Conservation (phyloP, 192 early-diverging fungal genomes). For the Backusella macrospora region DNA sequence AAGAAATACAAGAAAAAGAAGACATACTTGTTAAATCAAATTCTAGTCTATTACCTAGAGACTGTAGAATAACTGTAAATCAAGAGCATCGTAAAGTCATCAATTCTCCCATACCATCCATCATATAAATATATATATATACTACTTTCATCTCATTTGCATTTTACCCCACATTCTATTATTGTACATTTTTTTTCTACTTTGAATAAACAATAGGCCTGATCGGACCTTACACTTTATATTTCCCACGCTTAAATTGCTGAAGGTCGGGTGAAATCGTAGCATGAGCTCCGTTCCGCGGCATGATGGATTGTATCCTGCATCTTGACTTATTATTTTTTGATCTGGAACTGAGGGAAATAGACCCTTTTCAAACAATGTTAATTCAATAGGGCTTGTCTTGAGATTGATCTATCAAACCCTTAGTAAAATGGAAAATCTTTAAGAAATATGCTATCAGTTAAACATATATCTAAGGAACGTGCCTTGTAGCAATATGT, state of each 20-base stretch:
- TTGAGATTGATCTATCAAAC: background rate
- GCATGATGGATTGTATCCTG: background rate
- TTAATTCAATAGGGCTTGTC: conserved; percentile 5
- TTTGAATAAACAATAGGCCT: background rate
- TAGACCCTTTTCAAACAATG: background rate
- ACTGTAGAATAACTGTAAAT: conserved; percentile 13
- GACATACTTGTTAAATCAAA: background rate
- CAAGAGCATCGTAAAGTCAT: background rate
- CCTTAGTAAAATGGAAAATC: background rate
- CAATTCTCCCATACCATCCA: background rate
- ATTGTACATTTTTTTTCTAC: conserved; percentile 13
- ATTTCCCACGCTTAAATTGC: conserved; percentile 4
- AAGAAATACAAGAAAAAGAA: background rate
- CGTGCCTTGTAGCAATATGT: background rate
- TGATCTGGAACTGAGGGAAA: conserved; percentile 1
- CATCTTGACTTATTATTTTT: background rate
- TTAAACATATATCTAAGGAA: background rate
- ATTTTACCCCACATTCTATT: conserved; percentile 11
- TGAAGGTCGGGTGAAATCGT: conserved; percentile 2
- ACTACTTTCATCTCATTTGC: background rate
- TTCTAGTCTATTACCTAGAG: conserved; percentile 1
- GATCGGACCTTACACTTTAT: conserved; percentile 1
- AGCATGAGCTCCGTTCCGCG: conserved; percentile 3
- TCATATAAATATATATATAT: conserved; percentile 5
- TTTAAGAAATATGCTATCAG: background rate